Evolutionary conservation across 441 rosid species (phyloP), one percentile per base, ranked within the genome.

Genomic region (Sinapis alba): DNA sequence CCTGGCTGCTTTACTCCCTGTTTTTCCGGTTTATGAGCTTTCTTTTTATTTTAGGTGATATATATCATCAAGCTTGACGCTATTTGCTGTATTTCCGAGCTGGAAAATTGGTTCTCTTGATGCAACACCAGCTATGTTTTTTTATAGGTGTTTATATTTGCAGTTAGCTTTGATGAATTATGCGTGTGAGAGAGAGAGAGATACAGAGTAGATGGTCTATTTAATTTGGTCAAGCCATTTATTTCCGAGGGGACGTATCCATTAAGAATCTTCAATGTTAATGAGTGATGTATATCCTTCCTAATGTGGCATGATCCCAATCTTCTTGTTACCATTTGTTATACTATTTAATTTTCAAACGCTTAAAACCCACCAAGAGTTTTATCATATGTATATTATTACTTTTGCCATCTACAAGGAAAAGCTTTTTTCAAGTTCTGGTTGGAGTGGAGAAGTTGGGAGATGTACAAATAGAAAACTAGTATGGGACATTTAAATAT

Each of bases 401-500:
- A 45, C 51, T 45, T 2, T 50, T 50, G 21, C 54, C 54, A 21
- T 58, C 34, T 58, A 26, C 62, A 58, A 58, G 34, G 11, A 58
- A 58, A n/a, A n/a, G 54, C n/a, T 6, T 16, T 73, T 85, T 80
- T 56, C 83, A 88, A 62, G 86, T 79, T 83, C 84, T 93, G 73
- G 74, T 84, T 68, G 89, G 89, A 81, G 64, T 86, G 88, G 12
- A 86, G 82, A 38, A 70, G 84, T 73, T 86, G 83, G 79, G 86
- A 83, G 83, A 78, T 58, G 15, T 86, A 85, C 74, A 83, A 62
- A 72, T 81, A 78, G n/a, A 84, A 81, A 68, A 71, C 77, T 24
- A 65, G 59, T 26, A 71, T 56, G 16, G 23, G 10, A 7, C 1
- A 6, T 15, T 3, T 24, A 56, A 3, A 71, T 68, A 72, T 73